These are phyloP conservation scores for Cajanus cajan DNA, from an alignment of 306 rosid genomes.

Conservation along the genomic window DNA sequence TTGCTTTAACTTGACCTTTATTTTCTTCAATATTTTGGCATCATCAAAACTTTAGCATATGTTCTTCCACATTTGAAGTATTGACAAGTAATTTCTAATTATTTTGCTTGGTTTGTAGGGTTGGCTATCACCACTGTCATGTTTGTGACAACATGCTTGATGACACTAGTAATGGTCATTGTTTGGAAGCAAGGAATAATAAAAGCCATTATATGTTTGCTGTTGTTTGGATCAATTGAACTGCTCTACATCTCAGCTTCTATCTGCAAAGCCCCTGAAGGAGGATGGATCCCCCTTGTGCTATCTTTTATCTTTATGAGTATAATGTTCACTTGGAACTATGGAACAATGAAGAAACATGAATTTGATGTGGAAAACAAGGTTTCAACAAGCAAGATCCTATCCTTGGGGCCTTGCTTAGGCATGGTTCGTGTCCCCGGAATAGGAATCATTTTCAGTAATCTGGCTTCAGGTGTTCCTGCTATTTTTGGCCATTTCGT, in stretches of 20 bases:
- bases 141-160: conserved; percentile 57
- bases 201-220: conserved; percentile 38
- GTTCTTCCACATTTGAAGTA: too few species aligned
- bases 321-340: conserved; percentile 39
- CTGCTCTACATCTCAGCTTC: conserved; percentile 43
- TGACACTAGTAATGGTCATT: conserved; percentile 60
- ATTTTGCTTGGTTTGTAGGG: conserved; percentile 37
- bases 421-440: conserved; percentile 46
- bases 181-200: conserved; percentile 62
- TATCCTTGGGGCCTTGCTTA: conserved; percentile 37
- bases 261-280: conserved; percentile 30
- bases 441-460: conserved; percentile 36
- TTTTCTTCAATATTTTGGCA: too few species aligned
- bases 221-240: conserved; percentile 39
- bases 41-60: too few species aligned
- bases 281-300: conserved; percentile 41
- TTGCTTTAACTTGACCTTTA: too few species aligned
- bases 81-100: conserved; percentile 15
- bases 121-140: conserved; percentile 38
- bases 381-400: conserved; percentile 35
- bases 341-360: conserved; percentile 38
- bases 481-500: conserved; percentile 39
- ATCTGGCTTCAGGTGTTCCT: conserved; percentile 42
- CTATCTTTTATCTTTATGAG: conserved; percentile 35
- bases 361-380: conserved; percentile 43